Conservation (phyloP, 2,329 filamentous ascomycete genomes). For the Biscogniauxia sp. region DNA sequence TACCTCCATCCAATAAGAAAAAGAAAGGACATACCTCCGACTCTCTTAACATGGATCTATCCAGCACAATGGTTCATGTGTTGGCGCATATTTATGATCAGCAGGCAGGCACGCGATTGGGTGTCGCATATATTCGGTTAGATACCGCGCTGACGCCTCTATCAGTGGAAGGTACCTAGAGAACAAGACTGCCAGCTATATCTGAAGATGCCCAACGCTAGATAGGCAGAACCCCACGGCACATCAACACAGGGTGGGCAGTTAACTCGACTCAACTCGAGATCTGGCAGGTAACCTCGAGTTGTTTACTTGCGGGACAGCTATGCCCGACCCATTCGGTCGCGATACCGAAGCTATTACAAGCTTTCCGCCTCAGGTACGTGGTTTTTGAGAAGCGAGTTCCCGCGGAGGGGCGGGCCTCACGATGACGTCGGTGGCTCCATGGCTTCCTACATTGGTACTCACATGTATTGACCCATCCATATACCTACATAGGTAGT, state of each 20-base stretch:
- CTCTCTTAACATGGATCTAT: not conserved
- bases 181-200: not conserved
- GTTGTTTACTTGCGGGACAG: not conserved
- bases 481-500: not conserved
- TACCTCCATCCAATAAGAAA: no score
- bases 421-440: not conserved
- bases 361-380: not conserved
- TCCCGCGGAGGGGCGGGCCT: not conserved
- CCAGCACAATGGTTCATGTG: not conserved
- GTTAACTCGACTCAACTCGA: not conserved
- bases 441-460: not conserved
- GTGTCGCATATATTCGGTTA: not conserved
- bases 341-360: not conserved
- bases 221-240: not conserved
- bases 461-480: slow-evolving; percentile 1
- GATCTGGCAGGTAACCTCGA: not conserved
- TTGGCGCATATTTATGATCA: not conserved
- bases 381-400: not conserved
- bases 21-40: no score
- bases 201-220: not conserved
- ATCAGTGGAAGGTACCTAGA: not conserved
- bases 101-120: not conserved
- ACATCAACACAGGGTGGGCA: not conserved
- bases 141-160: not conserved
- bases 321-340: not conserved